These are phyloP conservation scores for Zymoseptoria ardabiliae DNA, from an alignment of 2,329 filamentous ascomycete genomes.

Conservation along the genomic window DNA sequence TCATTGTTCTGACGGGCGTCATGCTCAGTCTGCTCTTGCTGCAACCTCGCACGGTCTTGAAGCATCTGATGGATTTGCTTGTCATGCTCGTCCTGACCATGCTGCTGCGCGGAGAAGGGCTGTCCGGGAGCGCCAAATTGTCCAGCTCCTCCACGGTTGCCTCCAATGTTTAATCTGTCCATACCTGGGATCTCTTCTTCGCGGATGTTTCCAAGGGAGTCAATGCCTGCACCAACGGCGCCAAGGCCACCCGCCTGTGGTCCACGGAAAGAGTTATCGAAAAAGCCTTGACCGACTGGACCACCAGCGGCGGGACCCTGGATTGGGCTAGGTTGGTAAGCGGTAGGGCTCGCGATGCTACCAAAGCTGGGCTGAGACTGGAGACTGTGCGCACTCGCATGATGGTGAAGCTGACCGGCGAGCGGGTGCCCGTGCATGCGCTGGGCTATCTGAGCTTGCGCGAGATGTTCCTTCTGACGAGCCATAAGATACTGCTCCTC, in stretches of 20 bases:
- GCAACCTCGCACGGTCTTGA: slow-evolving; percentile 52
- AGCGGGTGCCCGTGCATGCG: slow-evolving; percentile 50
- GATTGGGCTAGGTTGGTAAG: slow-evolving; percentile 55
- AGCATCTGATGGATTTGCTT: slow-evolving; percentile 55
- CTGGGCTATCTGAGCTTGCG: slow-evolving; percentile 73
- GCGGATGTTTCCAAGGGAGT: slow-evolving; percentile 42
- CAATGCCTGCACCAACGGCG: slow-evolving; percentile 39
- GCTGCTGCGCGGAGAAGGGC: slow-evolving; percentile 41
- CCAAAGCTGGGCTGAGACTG: slow-evolving; percentile 97
- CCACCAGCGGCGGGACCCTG: slow-evolving; percentile 33
- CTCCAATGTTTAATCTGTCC: slow-evolving; percentile 56
- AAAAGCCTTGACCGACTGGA: slow-evolving; percentile 51
- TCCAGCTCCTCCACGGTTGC: slow-evolving; percentile 40
- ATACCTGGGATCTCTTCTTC: slow-evolving; percentile 66
- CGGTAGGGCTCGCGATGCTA: slow-evolving; percentile 74
- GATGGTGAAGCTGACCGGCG: slow-evolving; percentile 68
- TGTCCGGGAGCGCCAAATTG: slow-evolving; percentile 41
- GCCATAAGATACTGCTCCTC: slow-evolving; percentile 97
- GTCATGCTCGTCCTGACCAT: slow-evolving; percentile 37
- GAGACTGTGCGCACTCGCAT: slow-evolving; percentile 89
- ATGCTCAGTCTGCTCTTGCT: slow-evolving; percentile 55
- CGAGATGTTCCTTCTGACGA: slow-evolving; percentile 85
- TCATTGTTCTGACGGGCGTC: slow-evolving; percentile 40
- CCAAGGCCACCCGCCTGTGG: slow-evolving; percentile 35
- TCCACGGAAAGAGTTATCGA: slow-evolving; percentile 52